phyloP scores from a whole-genome alignment of 2,329 filamentous ascomycete genomes.

The Lojkania enalia region DNA sequence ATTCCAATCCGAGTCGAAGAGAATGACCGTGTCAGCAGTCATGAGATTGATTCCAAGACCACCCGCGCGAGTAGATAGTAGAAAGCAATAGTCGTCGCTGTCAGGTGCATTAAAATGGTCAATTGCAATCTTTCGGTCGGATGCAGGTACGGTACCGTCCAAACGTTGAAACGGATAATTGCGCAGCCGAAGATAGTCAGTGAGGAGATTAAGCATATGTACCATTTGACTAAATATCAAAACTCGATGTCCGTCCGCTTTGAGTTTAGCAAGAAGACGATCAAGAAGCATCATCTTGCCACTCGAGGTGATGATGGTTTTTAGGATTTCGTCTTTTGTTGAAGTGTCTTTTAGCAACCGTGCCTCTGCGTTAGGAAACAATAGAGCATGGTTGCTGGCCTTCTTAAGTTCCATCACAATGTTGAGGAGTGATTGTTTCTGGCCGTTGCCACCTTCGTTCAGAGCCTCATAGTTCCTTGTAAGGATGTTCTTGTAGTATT shows the following conservation, averaged over 20 bases:
- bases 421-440: slow-evolving; percentile 93
- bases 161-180: slow-evolving; percentile 95
- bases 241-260: slow-evolving; percentile 90
- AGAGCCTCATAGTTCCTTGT: slow-evolving; percentile 95
- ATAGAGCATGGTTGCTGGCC: slow-evolving; percentile 97
- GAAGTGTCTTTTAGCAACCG: slow-evolving; percentile 79
- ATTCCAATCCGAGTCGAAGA: slow-evolving; percentile 99
- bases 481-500: slow-evolving; percentile 98
- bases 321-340: slow-evolving; percentile 85
- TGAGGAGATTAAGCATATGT: slow-evolving; percentile 94
- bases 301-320: slow-evolving; percentile 92
- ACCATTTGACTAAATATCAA: slow-evolving; percentile 99
- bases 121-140: slow-evolving; percentile 86
- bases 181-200: slow-evolving; percentile 88
- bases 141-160: slow-evolving; percentile 91
- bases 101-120: slow-evolving; percentile 98
- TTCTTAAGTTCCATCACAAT: slow-evolving; percentile 99
- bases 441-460: slow-evolving; percentile 84
- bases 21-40: slow-evolving; percentile 96
- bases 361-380: slow-evolving; percentile 93
- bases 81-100: slow-evolving; percentile 94
- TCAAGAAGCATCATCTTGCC: slow-evolving; percentile 99
- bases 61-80: slow-evolving; percentile 92
- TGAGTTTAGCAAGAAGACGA: slow-evolving; percentile 90
- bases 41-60: slow-evolving; percentile 98